A percentile compares a stretch with the other conserved stretches of the same genome.
phyloP scores from a whole-genome alignment of 108 stramenopile genomes.

The Nitzschia inconspicua region DNA sequence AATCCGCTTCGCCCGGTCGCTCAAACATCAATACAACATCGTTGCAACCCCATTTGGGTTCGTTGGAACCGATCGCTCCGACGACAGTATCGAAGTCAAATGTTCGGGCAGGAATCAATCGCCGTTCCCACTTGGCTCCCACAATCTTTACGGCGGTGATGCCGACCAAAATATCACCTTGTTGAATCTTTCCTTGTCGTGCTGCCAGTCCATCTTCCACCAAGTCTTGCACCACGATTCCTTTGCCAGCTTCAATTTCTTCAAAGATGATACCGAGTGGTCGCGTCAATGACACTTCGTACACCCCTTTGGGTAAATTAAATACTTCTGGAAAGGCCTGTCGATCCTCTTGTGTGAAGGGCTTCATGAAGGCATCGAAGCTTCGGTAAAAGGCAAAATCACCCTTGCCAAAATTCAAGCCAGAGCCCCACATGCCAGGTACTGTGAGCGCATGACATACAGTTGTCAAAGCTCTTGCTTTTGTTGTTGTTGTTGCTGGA shows the following conservation, averaged over 20 bases:
- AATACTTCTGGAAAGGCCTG: constrained; percentile 73
- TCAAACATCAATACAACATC: constrained; percentile 79
- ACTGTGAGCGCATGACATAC: constrained; percentile 17
- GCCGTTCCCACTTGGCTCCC: constrained; percentile 63
- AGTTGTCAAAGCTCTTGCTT: too few relatives aligned
- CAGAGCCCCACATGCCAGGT: constrained; percentile 59
- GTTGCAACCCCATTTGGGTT: constrained; percentile 75
- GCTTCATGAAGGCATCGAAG: constrained; percentile 65
- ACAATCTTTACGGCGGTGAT: constrained; percentile 75
- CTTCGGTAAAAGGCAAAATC: constrained; percentile 67
- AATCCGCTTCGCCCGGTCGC: constrained; percentile 68
- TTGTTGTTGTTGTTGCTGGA: constrained; percentile 6
- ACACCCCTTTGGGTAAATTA: constrained; percentile 69
- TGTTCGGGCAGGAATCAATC: constrained; percentile 59
- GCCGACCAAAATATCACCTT: constrained; percentile 69
- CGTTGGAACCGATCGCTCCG: constrained; percentile 73
- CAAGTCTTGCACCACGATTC: constrained; percentile 69
- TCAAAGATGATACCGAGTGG: constrained; percentile 87
- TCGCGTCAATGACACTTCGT: constrained; percentile 67
- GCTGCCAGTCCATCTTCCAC: constrained; percentile 82
- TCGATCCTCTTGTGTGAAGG: constrained; percentile 77
- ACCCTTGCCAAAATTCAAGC: constrained; percentile 67
- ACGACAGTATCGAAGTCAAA: constrained; percentile 85
- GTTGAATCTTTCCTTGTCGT: constrained; percentile 51
- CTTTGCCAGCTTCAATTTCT: constrained; percentile 68